Base-by-base conservation (phyloP, 116 monocot genomes). In the Thalassia testudinum region DNA sequence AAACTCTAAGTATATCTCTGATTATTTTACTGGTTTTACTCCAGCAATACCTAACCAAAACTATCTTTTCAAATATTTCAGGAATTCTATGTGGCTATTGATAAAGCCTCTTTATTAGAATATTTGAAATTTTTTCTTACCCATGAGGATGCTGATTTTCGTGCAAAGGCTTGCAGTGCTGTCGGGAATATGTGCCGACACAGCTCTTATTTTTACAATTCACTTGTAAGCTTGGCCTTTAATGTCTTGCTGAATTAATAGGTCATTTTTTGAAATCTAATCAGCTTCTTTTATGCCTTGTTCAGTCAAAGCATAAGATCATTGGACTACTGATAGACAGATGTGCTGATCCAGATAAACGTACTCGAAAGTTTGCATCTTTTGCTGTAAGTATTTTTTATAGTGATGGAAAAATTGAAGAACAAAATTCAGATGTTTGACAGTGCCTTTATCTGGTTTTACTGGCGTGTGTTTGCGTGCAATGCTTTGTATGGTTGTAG, bases 181-280 rank as follows among this genome's bases (percentile, higher is more conserved):
- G 58, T 97, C 54, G 97, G 97, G 61, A 95, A 97, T 66, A 89
- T 89, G 97, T 97, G 97, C 49, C 71, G 97, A 10, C 88, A 95
- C 49, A 82, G 79, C 66, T 61, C 81, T 56, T 89, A 81, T 42
- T 97, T 97, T 64, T 97, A 97, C 50, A 70, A 37, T 23, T 64
- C 79, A 58, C 77, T 97, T 63, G 97, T 97, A 74, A 74, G 81
- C 40, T 60, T 30, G 20, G 20, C 17, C 12, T 21, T 55, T 61
- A 24, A 12, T 38, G 15, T 16, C 22, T 58, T 40, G 27, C 48
- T 44, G 7, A 16, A 24, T 5, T 45, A 45, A 20, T 29, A 1
- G 12, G 27, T 5, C 10, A 29, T 55, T 27, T 26, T 12, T 15
- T 22, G 15, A 16, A 21, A 7, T 11, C 15, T 34, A 34, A 34